Base-by-base conservation (phyloP, 495 filamentous ascomycete species). In the Trichoderma orchidacearum region DNA sequence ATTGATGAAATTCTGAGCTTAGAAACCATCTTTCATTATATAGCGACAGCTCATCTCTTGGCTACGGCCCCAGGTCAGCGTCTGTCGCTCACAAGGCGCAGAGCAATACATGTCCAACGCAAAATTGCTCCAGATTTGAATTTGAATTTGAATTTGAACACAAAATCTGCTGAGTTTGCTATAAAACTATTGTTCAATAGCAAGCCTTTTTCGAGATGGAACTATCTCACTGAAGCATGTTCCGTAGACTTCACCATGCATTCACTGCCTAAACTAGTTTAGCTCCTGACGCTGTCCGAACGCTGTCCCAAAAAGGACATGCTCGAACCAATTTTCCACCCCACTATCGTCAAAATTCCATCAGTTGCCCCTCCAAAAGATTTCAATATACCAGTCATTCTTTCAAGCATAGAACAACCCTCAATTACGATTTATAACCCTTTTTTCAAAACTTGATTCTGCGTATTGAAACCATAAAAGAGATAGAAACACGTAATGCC, bases 401-500 rank as follows among this genome's bases (percentile, higher is more conserved):
- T 52, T 53, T 35, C 8, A 7, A 51, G 51, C 38, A 17, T 34
- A 17, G 5, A 21, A 35, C 30, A n/a, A n/a, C n/a, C n/a, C n/a
- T n/a, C n/a, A n/a, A n/a, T n/a, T n/a, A n/a, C 27, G 25, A 41
- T 27, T 35, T n/a, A 35, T 35, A 35, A 38, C 11, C 30, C 34
- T 18, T 51, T 6, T 21, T 51, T 28, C 23, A 30, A 30, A 11
- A 30, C 48, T n/a, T 23, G n/a, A 41, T 41, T 2, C n/a, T 41
- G 23, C 21, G 11, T 35, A 13, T 35, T 35, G 12, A 35, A 35
- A n/a, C 29, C 12, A 27, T 29, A 1, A 7, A 56, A 12, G 8
- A 25, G 3, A 17, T 29, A 31, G 5, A 32, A 15, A 30, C 21
- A 30, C 5, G 64, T 51, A 11, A 94, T 95, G 89, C 83, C 87